Evolutionary conservation across 257 asterid species (phyloP).

Genomic region (Echites panduratus): DNA sequence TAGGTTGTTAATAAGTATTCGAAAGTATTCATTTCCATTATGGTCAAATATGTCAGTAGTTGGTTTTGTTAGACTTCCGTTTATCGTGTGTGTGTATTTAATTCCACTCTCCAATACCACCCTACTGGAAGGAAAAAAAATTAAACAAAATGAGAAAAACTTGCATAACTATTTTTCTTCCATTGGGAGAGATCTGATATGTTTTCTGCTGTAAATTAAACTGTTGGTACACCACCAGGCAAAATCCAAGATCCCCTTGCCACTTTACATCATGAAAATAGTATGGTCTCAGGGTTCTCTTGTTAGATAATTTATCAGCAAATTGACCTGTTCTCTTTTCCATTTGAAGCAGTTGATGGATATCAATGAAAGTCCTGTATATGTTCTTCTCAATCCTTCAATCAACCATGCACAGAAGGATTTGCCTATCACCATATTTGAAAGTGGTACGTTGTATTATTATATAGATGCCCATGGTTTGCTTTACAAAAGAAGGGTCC

Average conservation of each 20-base stretch:
- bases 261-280: neutral
- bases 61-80: neutral
- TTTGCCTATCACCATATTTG: slow-evolving; percentile 79
- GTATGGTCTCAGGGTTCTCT: neutral
- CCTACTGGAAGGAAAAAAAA: neutral
- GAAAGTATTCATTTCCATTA: neutral
- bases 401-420: slow-evolving; percentile 93
- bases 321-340: neutral
- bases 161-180: neutral
- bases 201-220: neutral
- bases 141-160: neutral
- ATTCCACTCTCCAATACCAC: neutral
- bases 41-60: neutral
- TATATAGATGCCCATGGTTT: neutral
- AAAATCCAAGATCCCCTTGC: neutral
- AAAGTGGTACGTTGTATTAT: slow-evolving; percentile 60
- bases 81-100: neutral
- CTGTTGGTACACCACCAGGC: neutral
- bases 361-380: slow-evolving; percentile 90
- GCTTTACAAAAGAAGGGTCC: neutral
- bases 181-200: neutral
- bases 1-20: neutral
- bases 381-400: slow-evolving; percentile 86
- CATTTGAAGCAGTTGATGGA: slow-evolving; percentile 67
- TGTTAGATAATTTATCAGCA: neutral